Base-by-base conservation (phyloP, 2,329 filamentous ascomycete genomes). In the Aspergillus ochraceoroseus region DNA sequence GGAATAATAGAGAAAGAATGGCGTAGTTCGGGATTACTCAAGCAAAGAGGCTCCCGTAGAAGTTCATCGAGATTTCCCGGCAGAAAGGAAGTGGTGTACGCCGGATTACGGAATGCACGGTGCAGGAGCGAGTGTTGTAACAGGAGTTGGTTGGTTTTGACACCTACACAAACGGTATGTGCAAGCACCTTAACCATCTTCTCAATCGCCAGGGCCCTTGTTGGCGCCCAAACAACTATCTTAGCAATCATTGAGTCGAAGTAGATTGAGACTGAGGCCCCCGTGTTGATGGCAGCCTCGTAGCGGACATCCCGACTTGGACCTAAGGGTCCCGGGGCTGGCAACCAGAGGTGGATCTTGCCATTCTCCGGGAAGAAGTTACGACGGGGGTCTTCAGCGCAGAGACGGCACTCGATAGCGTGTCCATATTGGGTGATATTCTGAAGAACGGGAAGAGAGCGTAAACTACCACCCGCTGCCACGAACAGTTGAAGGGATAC, bases 81-180 rank as follows among this genome's bases (percentile, higher is more conserved):
- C 13, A 64, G 60, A 28, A 64, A 58, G 0, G 55, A 55, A 1
- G 61, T 64, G 0, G 59, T 62, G 34, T 64, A 64, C 3, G 50
- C 51, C 7, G 48, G 63, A 28, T 87, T 84, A 76, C 40, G 50
- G 32, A 62, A 62, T 2, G 34, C 52, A 1, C 30, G 6, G 14
- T 55, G 51, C 17, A 52, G 19, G 4, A 62, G 44, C 28, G 51
- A 59, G 3, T 46, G 43, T 30, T 58, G 59, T 23, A 62, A 46
- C 25, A 61, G 58, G 1, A 57, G 47, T 29, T 61, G 58, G 33
- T 62, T 62, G 2, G 59, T 62, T 23, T 51, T 56, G 12, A 86
- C 85, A 66, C 86, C 83, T 76, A 85, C 83, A 54, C 86, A 86
- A 64, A 79, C 60, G 1, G 63, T 67, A 9, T 64, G 43, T 0